phyloP scores from a whole-genome alignment of 306 rosid species.

The Carpinus fangiana region DNA sequence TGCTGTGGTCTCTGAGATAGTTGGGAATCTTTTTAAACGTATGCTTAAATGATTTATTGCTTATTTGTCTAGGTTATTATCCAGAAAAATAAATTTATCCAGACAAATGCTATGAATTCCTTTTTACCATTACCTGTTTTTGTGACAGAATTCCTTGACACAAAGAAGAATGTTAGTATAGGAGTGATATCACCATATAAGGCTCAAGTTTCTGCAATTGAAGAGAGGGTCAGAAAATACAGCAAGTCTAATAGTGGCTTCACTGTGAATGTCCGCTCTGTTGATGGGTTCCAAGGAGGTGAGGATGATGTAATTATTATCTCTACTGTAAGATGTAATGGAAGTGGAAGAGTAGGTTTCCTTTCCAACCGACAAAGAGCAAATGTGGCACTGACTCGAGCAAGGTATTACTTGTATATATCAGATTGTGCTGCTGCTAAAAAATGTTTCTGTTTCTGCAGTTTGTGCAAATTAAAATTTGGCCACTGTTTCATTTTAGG shows the following conservation, averaged over 20 bases:
- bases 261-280: slow-evolving; percentile 49
- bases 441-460: neutral
- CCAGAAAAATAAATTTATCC: too few relatives aligned
- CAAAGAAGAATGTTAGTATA: slow-evolving; percentile 47
- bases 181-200: slow-evolving; percentile 70
- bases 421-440: neutral
- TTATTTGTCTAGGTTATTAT: neutral
- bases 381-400: slow-evolving; percentile 63
- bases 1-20: slow-evolving; percentile 42
- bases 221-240: slow-evolving; percentile 36
- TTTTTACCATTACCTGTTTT: neutral
- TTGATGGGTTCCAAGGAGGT: slow-evolving; percentile 76
- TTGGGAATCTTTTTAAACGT: slow-evolving; percentile 51
- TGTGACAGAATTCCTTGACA: slow-evolving; percentile 32
- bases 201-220: slow-evolving; percentile 54
- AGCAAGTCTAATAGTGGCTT: slow-evolving; percentile 22
- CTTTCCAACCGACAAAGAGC: slow-evolving; percentile 50
- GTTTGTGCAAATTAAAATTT: neutral
- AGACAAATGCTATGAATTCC: neutral
- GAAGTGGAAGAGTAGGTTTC: slow-evolving; percentile 47
- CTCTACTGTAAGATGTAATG: slow-evolving; percentile 47
- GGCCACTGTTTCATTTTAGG: slow-evolving; percentile 15
- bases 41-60: neutral
- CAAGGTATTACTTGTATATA: slow-evolving; percentile 39
- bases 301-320: slow-evolving; percentile 59